Conservation (phyloP, 441 rosid species). For the Croton laevigatus region DNA sequence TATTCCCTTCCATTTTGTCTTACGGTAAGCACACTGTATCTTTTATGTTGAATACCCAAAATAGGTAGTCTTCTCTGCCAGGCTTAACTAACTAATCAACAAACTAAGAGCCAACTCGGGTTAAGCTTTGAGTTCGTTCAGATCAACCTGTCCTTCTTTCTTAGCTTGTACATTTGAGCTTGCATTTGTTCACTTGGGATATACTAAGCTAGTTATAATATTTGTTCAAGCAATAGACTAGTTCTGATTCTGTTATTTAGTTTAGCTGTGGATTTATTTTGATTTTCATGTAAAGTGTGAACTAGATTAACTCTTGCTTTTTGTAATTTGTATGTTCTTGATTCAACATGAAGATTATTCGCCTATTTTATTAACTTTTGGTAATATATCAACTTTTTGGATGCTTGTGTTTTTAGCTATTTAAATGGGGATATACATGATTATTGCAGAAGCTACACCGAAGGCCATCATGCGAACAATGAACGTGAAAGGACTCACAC, state of each 20-base stretch:
- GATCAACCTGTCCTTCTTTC: background rate
- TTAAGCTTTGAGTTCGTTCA: background rate
- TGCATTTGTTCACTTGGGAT: conserved; percentile 5
- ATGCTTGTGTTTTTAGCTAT: conserved; percentile 9
- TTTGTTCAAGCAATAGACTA: no score
- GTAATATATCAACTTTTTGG: background rate
- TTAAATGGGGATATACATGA: conserved; percentile 3
- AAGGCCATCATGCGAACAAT: conserved; percentile 70
- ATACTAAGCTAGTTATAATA: background rate
- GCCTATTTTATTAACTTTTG: background rate
- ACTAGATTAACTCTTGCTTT: background rate
- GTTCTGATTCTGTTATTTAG: no score
- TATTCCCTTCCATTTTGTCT: background rate
- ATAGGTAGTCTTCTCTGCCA: background rate
- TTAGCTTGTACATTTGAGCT: background rate
- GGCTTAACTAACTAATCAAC: background rate
- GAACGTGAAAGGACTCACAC: conserved; percentile 70
- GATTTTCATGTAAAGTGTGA: background rate
- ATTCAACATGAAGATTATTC: background rate
- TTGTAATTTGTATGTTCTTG: background rate
- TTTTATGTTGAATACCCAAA: background rate
- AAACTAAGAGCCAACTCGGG: background rate
- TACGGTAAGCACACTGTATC: background rate
- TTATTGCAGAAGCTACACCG: conserved; percentile 69
- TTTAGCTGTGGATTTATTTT: background rate